phyloP scores from a whole-genome alignment of 768 basidiomycete genomes.

The Calocybe indica region DNA sequence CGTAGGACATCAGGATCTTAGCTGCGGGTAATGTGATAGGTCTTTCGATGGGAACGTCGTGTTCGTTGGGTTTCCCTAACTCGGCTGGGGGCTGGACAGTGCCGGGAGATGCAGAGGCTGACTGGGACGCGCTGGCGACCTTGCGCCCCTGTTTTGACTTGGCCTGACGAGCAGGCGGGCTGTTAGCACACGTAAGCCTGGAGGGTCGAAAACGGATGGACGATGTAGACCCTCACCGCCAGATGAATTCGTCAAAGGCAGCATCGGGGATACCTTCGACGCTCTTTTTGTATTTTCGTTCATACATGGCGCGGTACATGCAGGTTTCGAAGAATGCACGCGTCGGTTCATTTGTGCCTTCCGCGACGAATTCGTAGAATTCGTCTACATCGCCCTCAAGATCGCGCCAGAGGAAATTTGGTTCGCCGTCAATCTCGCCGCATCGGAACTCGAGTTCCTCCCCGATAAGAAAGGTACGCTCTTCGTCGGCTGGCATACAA shows the following conservation, averaged over 20 bases:
- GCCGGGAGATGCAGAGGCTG: constrained; percentile 3
- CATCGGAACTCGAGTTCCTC: constrained; percentile 85
- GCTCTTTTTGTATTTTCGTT: constrained; percentile 76
- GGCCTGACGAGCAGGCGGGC: constrained; percentile 27
- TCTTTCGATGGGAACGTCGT: neutral
- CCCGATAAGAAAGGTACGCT: constrained; percentile 87
- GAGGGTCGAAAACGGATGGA: neutral
- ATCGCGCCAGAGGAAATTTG: constrained; percentile 89
- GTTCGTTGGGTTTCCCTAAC: constrained; percentile 1
- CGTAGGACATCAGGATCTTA: constrained; percentile 29
- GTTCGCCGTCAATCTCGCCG: constrained; percentile 66
- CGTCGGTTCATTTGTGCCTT: constrained; percentile 73
- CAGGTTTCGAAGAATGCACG: constrained; percentile 88
- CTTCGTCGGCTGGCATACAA: constrained; percentile 72
- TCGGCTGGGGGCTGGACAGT: constrained; percentile 1
- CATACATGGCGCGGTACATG: constrained; percentile 95
- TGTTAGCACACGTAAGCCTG: constrained; percentile 7
- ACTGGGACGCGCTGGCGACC: constrained; percentile 18
- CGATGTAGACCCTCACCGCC: constrained; percentile 53
- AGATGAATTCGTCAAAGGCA: constrained; percentile 76
- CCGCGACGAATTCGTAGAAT: constrained; percentile 87
- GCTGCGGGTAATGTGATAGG: constrained; percentile 16
- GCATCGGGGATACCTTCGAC: constrained; percentile 64
- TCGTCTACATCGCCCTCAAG: constrained; percentile 89
- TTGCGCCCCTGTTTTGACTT: constrained; percentile 27